phyloP scores from a whole-genome alignment of 2,329 filamentous ascomycete genomes.

The Fusarium brachygibbosum region DNA sequence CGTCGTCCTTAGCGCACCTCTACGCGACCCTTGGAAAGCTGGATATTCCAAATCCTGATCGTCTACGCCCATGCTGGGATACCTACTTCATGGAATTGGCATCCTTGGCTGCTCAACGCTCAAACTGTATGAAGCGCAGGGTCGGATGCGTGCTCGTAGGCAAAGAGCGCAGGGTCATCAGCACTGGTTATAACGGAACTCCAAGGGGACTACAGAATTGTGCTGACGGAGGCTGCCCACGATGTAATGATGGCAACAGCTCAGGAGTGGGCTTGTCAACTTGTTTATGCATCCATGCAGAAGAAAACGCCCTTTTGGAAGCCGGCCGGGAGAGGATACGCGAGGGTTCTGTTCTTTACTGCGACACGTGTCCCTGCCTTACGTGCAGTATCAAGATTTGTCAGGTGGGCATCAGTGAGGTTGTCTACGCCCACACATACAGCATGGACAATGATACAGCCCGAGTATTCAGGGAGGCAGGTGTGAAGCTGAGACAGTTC shows the following conservation, averaged over 20 bases:
- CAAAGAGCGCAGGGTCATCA: conserved; percentile 86
- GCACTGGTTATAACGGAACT: conserved; percentile 98
- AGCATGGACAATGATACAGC: conserved; percentile 93
- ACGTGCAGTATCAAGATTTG: conserved; percentile 99
- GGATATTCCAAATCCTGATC: conserved; percentile 81
- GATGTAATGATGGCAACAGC: conserved; percentile 83
- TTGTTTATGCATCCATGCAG: conserved; percentile 96
- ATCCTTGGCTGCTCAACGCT: conserved; percentile 87
- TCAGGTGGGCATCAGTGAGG: conserved; percentile 94
- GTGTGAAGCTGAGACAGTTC: conserved; percentile 88
- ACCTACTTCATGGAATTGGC: conserved; percentile 99
- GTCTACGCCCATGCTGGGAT: conserved; percentile 93
- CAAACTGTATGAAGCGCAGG: conserved; percentile 98
- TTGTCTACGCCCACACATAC: conserved; percentile 94
- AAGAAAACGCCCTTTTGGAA: conserved; percentile 96
- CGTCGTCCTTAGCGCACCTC: conserved; percentile 77
- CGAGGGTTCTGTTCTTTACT: conserved; percentile 87
- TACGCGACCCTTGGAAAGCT: conserved; percentile 79
- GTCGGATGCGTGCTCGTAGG: conserved; percentile 93
- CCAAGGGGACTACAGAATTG: conserved; percentile 90
- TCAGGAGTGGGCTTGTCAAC: conserved; percentile 82
- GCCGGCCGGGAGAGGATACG: conserved; percentile 91
- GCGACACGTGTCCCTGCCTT: conserved; percentile 95
- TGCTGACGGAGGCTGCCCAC: conserved; percentile 87
- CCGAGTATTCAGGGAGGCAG: conserved; percentile 84